Evolutionary conservation across 192 early-diverging fungal species (phyloP).

Genomic region (Mortierella alpina): DNA sequence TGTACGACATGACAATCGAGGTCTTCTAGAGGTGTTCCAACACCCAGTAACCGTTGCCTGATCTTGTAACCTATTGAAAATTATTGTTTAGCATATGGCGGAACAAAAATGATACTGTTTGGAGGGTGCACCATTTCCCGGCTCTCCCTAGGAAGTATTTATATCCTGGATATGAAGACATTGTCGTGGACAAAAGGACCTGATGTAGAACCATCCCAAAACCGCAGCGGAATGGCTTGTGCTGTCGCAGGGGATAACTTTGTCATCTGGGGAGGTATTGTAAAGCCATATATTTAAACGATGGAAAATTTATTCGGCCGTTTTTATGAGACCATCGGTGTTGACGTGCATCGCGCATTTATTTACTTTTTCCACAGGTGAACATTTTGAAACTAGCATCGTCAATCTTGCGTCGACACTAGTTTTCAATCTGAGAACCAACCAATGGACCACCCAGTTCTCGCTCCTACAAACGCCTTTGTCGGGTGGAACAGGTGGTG

Average conservation of each 20-base stretch:
- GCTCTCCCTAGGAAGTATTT: neutral
- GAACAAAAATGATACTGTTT: too few relatives aligned
- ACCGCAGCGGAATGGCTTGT: neutral
- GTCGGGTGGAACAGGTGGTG: too few relatives aligned
- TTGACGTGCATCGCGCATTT: neutral
- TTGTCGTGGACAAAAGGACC: neutral
- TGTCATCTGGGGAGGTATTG: slow-evolving; percentile 7
- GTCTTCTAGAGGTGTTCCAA: too few relatives aligned
- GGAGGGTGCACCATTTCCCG: neutral
- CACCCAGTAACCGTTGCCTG: too few relatives aligned
- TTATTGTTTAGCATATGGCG: too few relatives aligned
- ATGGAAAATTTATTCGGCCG: neutral
- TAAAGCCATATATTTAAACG: neutral
- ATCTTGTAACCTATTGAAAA: too few relatives aligned
- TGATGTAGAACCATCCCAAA: neutral
- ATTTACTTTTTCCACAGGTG: neutral
- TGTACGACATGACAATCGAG: too few relatives aligned
- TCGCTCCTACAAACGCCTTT: neutral
- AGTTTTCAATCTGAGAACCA: neutral
- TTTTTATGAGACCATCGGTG: neutral
- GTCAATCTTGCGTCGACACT: neutral
- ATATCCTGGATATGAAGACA: neutral
- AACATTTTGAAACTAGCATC: neutral
- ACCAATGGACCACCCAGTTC: neutral
- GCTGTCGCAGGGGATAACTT: slow-evolving; percentile 3